These are phyloP conservation scores for Geranium incanum DNA, from an alignment of 441 rosid genomes.

Conservation along the genomic window DNA sequence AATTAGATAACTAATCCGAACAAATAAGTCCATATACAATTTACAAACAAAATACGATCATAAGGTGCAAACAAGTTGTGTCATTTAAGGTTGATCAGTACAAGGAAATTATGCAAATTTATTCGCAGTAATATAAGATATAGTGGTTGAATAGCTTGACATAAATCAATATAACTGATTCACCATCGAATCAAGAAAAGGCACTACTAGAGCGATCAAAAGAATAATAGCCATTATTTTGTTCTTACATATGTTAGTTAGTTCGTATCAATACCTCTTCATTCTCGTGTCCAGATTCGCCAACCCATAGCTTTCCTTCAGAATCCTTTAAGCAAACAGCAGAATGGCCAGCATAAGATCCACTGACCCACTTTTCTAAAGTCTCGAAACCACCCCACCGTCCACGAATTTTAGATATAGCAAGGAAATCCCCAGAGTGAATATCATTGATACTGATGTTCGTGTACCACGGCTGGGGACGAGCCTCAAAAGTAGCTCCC, in stretches of 20 bases:
- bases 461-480: slow-evolving; percentile 84
- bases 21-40: not conserved
- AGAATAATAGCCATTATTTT: not conserved
- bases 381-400: slow-evolving; percentile 99
- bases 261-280: slow-evolving; percentile 46
- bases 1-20: not conserved
- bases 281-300: slow-evolving; percentile 91
- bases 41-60: not conserved
- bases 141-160: not conserved
- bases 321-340: slow-evolving; percentile 86
- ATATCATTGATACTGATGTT: slow-evolving; percentile 61
- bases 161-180: not conserved
- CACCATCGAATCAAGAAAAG: not conserved
- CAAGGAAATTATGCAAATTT: not conserved
- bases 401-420: slow-evolving; percentile 86
- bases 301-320: slow-evolving; percentile 89
- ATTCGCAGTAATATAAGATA: not conserved
- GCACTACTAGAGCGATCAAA: not conserved
- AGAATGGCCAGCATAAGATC: slow-evolving; percentile 90
- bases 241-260: not conserved
- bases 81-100: not conserved
- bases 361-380: slow-evolving; percentile 95
- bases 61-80: not conserved
- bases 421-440: slow-evolving; percentile 87
- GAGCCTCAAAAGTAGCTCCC: slow-evolving; percentile 66